Evolutionary conservation across 1,284 basidiomycete genomes (phyloP).

Genomic region (Meira miltonrushii): DNA sequence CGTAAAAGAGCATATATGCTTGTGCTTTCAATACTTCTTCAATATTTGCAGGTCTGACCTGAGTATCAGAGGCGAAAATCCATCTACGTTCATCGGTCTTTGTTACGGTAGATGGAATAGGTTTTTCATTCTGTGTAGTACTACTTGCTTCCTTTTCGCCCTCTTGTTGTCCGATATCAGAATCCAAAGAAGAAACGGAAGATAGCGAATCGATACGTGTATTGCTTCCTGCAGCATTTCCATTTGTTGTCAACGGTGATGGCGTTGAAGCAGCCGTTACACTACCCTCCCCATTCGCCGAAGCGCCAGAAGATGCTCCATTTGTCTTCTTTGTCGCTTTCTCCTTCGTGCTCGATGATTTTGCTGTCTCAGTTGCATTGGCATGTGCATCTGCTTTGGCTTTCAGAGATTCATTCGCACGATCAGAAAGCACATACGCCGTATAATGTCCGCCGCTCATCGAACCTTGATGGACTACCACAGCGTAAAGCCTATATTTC

Average conservation of each 20-base stretch:
- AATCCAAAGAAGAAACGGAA: background rate
- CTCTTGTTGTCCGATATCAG: background rate
- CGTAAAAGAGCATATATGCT: conserved; percentile 85
- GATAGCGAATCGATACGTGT: background rate
- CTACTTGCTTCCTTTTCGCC: background rate
- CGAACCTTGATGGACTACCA: conserved; percentile 67
- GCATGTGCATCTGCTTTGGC: background rate
- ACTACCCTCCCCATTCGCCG: too few relatives aligned
- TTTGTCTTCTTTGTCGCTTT: background rate
- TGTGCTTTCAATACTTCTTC: conserved; percentile 76
- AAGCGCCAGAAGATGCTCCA: too few relatives aligned
- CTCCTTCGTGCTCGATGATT: background rate
- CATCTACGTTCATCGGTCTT: conserved; percentile 61
- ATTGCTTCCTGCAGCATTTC: background rate
- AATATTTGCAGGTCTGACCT: conserved; percentile 69
- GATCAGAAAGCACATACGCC: conserved; percentile 37
- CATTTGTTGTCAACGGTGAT: background rate
- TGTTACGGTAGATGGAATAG: background rate
- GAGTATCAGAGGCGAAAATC: conserved; percentile 78
- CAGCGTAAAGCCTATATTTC: conserved; percentile 58
- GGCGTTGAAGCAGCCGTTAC: background rate
- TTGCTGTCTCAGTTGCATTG: background rate
- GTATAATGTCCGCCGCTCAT: conserved; percentile 43
- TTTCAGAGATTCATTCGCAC: conserved; percentile 4
- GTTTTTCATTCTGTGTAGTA: background rate